Evolutionary conservation across 2,329 filamentous ascomycete species (phyloP).

Genomic region (Venturia carpophila): DNA sequence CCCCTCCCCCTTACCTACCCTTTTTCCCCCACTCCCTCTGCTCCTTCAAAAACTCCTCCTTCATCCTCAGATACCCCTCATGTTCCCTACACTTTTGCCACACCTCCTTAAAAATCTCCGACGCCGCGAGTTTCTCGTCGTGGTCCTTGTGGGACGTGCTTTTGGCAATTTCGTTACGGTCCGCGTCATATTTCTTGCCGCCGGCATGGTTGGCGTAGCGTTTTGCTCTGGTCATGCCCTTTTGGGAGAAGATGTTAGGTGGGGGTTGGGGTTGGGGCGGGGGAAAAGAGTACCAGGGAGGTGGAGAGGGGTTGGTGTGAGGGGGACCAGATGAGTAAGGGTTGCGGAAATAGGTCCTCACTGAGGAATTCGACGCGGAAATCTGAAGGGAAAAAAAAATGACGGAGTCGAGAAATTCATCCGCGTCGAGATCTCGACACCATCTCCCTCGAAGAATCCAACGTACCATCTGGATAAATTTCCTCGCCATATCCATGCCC

Average conservation of each 20-base stretch:
- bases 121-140: conserved; percentile 45
- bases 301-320: not conserved
- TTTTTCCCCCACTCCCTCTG: conserved; percentile 38
- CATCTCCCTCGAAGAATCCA: not conserved
- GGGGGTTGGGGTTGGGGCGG: not conserved
- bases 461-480: conserved; percentile 54
- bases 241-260: not conserved
- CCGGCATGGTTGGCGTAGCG: conserved; percentile 51
- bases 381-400: no score
- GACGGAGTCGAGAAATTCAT: no score
- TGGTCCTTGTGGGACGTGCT: conserved; percentile 39
- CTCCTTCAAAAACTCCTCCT: conserved; percentile 41
- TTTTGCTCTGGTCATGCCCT: conserved; percentile 52
- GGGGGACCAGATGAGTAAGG: not conserved
- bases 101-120: conserved; percentile 41
- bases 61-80: conserved; percentile 39
- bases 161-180: conserved; percentile 37
- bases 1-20: not conserved
- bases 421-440: no score
- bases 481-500: conserved; percentile 57
- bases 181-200: conserved; percentile 47
- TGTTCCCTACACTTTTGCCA: conserved; percentile 42
- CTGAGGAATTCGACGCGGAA: no score
- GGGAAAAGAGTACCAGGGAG: no score
- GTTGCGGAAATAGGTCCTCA: no score